These are phyloP conservation scores for Alternaria brassicicola DNA, from an alignment of 2,329 filamentous ascomycete species.

Conservation along the genomic window DNA sequence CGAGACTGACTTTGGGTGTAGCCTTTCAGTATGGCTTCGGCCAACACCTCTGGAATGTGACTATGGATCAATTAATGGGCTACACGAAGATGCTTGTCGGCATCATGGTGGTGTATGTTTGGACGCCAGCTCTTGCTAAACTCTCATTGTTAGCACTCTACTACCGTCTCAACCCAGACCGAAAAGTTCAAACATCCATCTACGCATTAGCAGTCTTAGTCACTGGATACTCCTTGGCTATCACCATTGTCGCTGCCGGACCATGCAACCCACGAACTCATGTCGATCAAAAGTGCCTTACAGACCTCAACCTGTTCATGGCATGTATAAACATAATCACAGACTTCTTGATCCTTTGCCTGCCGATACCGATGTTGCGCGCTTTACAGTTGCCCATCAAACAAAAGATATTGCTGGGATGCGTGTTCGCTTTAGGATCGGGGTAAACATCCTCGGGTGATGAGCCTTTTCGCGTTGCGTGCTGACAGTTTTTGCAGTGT, in stretches of 20 bases:
- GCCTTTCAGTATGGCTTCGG: constrained; percentile 29
- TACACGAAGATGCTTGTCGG: constrained; percentile 22
- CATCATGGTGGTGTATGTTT: constrained; percentile 27
- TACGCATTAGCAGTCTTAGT: constrained; percentile 22
- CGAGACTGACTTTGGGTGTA: constrained; percentile 4
- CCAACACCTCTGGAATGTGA: constrained; percentile 27
- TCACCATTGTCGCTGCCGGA: constrained; percentile 25
- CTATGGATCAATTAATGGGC: constrained; percentile 7
- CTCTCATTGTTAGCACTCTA: constrained; percentile 29
- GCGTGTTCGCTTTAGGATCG: constrained; percentile 39
- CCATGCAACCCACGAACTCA: constrained; percentile 24
- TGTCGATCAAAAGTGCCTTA: constrained; percentile 21
- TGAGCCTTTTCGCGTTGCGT: background rate
- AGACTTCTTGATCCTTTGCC: constrained; percentile 41
- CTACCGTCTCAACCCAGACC: constrained; percentile 22
- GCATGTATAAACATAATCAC: constrained; percentile 43
- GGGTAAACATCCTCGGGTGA: constrained; percentile 10
- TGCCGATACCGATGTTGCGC: constrained; percentile 33
- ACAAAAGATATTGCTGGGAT: constrained; percentile 39
- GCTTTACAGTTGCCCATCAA: constrained; percentile 31
- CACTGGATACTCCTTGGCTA: constrained; percentile 23
- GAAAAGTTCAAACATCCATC: constrained; percentile 13
- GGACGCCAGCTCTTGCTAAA: constrained; percentile 30
- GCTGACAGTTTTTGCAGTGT: constrained; percentile 12
- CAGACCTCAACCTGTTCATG: constrained; percentile 25